phyloP scores from a whole-genome alignment of 2,329 filamentous ascomycete genomes.

The Rhinocladiella mackenziei region DNA sequence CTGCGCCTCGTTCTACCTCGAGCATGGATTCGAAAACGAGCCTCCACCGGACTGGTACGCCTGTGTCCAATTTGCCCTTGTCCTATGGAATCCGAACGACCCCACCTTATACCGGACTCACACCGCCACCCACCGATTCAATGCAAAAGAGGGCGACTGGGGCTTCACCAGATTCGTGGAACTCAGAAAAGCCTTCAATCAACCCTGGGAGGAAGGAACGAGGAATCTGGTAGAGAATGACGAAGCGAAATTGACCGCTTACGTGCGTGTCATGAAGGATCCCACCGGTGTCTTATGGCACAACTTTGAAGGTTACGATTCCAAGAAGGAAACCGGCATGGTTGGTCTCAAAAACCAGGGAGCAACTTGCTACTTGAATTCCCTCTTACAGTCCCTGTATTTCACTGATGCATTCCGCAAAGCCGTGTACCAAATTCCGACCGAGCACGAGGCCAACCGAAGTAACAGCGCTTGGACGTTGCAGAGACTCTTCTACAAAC shows the following conservation, averaged over 20 bases:
- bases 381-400: conserved; percentile 76
- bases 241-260: conserved; percentile 45
- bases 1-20: conserved; percentile 84
- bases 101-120: conserved; percentile 75
- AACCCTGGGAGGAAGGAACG: conserved; percentile 65
- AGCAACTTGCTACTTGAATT: conserved; percentile 85
- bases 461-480: conserved; percentile 89
- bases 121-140: conserved; percentile 91
- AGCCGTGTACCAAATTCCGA: conserved; percentile 97
- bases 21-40: conserved; percentile 77
- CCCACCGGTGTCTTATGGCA: conserved; percentile 49
- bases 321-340: conserved; percentile 98
- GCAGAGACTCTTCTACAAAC: conserved; percentile 88
- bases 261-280: conserved; percentile 48
- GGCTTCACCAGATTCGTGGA: conserved; percentile 97
- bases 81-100: conserved; percentile 90
- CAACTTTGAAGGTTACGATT: conserved; percentile 67
- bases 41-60: conserved; percentile 92
- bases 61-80: conserved; percentile 91
- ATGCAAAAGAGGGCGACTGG: conserved; percentile 94
- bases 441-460: conserved; percentile 73
- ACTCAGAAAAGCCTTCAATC: conserved; percentile 75
- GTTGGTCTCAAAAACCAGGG: conserved; percentile 96
- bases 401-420: conserved; percentile 93
- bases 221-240: conserved; percentile 53